Conservation (phyloP, 2,329 filamentous ascomycete species). For the Epichloe elymi region DNA sequence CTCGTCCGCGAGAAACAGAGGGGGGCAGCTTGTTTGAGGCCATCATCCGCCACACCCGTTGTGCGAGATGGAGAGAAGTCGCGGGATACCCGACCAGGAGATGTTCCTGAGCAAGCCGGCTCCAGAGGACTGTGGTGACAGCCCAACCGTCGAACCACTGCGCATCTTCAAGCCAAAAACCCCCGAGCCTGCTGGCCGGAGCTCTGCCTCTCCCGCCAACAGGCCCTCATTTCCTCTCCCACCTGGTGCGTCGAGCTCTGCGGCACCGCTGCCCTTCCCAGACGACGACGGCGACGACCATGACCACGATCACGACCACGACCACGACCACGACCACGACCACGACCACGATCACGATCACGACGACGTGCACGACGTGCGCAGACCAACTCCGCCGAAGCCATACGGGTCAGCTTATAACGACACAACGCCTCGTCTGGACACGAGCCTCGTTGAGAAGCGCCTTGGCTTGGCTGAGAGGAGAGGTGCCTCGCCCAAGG, state of each 20-base stretch:
- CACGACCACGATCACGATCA: constrained; percentile 20
- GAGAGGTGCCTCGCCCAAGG: constrained; percentile 67
- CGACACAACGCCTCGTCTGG: constrained; percentile 40
- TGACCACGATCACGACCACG: constrained; percentile 32
- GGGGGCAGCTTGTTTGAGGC: too few species aligned
- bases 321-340: constrained; percentile 16
- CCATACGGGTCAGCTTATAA: constrained; percentile 33
- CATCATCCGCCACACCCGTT: too few species aligned
- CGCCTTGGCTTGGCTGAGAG: constrained; percentile 64
- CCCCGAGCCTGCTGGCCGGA: constrained; percentile 38
- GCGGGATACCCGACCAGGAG: constrained; percentile 64
- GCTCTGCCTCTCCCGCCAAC: constrained; percentile 23
- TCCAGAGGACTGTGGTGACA: constrained; percentile 42
- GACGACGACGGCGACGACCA: constrained; percentile 43
- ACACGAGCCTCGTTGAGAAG: constrained; percentile 40
- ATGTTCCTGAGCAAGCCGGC: constrained; percentile 60
- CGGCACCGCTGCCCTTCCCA: constrained; percentile 56
- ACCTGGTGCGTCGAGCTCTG: constrained; percentile 58
- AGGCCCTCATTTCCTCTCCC: constrained; percentile 51
- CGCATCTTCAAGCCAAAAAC: constrained; percentile 72
- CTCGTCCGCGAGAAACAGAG: too few species aligned
- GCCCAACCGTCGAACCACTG: constrained; percentile 70
- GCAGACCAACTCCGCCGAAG: constrained; percentile 31
- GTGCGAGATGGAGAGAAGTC: constrained; percentile 35
- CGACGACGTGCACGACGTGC: constrained; percentile 27